Conservation (phyloP, 169 alveolate genomes). For the Plasmodium adleri region DNA sequence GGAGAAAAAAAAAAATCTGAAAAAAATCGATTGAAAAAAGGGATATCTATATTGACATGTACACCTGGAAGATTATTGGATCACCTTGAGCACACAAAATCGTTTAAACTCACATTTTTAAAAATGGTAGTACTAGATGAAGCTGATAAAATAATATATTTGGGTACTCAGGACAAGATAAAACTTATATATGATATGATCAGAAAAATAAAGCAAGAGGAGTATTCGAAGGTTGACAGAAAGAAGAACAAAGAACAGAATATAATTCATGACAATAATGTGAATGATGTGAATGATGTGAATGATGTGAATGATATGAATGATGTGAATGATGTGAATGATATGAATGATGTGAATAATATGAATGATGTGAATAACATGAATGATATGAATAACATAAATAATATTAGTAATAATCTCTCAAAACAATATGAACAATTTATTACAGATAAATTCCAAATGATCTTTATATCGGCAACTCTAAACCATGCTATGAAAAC, state of each 20-base stretch:
- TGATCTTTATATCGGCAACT: constrained; percentile 89
- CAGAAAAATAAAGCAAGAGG: constrained; percentile 19
- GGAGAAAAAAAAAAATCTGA: constrained; percentile 94
- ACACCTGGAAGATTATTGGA: constrained; percentile 99
- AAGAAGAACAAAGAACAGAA: constrained; percentile 7
- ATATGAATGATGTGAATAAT: no score
- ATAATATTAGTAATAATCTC: no score
- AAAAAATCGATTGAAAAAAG: constrained; percentile 92
- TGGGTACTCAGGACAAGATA: constrained; percentile 96
- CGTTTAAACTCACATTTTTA: constrained; percentile 89
- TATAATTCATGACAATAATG: no score
- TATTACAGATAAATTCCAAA: constrained; percentile 70
- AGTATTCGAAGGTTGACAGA: not conserved
- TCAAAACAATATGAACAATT: constrained; percentile 1
- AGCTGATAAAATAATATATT: constrained; percentile 97
- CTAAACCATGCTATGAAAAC: constrained; percentile 85
- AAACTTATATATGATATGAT: constrained; percentile 85
- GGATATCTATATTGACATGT: constrained; percentile 94
- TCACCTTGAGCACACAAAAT: constrained; percentile 92
- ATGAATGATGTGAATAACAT: no score
- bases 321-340: no score
- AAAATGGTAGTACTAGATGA: constrained; percentile 95
- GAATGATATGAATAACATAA: no score
- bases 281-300: no score
- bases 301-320: no score